Evolutionary conservation across 768 basidiomycete species (phyloP).

Genomic region (Inosperma sp.): DNA sequence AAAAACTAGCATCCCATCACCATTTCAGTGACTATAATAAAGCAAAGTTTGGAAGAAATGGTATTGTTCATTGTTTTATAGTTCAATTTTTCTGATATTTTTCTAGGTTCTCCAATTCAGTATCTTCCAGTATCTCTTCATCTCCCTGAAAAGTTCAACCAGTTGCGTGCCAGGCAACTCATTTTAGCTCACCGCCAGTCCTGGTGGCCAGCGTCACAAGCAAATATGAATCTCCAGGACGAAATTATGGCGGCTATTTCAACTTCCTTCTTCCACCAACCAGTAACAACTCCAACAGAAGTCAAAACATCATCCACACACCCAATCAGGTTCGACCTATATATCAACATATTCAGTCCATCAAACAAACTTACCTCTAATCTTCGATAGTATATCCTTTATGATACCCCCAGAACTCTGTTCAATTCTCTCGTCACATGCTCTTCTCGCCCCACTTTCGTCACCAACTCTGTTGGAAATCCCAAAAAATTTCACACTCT

Average conservation of each 20-base stretch:
- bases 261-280: conserved; percentile 30
- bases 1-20: conserved; percentile 65
- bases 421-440: conserved; percentile 47
- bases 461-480: conserved; percentile 45
- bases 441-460: conserved; percentile 27
- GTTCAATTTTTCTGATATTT: conserved; percentile 5
- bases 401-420: conserved; percentile 59
- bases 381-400: conserved; percentile 48
- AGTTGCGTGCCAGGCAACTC: conserved; percentile 51
- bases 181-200: conserved; percentile 25
- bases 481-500: conserved; percentile 40
- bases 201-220: conserved; percentile 20
- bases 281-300: conserved; percentile 8
- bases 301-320: conserved; percentile 75
- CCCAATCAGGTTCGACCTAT: conserved; percentile 75
- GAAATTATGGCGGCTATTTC: conserved; percentile 54
- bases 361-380: conserved; percentile 24
- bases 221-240: conserved; percentile 33
- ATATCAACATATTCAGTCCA: not conserved
- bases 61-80: conserved; percentile 16
- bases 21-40: conserved; percentile 68
- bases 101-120: conserved; percentile 48
- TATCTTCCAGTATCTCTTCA: conserved; percentile 65
- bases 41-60: conserved; percentile 54
- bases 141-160: conserved; percentile 51